Evolutionary conservation across 352 stramenopile species (phyloP), one percentile per base, ranked within the genome.

Genomic region (Phytopythium vexans): DNA sequence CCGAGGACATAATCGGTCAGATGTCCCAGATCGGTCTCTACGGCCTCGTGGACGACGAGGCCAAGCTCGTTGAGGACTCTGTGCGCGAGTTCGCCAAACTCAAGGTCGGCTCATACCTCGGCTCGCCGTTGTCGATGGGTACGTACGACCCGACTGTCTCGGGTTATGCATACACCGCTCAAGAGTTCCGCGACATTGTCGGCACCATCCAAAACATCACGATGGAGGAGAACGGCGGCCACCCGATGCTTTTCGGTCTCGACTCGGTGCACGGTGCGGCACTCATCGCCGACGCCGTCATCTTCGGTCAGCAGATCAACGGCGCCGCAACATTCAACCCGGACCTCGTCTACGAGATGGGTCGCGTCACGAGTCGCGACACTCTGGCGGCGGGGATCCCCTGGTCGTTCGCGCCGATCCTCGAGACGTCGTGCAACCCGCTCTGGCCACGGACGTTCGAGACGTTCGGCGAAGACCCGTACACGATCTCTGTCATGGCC

Each of bases 381-480:
- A 97, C 87, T 0, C 56, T 76, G 21, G 84, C 82, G 6, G 88
- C 77, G 0, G 90, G 87, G 0, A 89, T 97, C 27, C 70, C 72
- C 3, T 97, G 88, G 88, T 50, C 97, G 2, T 97, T 97, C 60
- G 70, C 68, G 15, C 90, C 90, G 1, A 85, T 96, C 16, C 61
- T 86, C 2, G 78, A 89, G 49, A 68, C 97, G 45, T 77, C 77
- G 0, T 78, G 86, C 49, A 85, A 97, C 49, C 82, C 87, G 4
- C 65, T 88, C 21, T 97, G 90, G 89, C 65, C 77, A 32, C 69
- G 90, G 8, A 86, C 92, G 2, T 97, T 88, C 55, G 92, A 98
- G n/a, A n/a, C n/a, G n/a, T n/a, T n/a, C n/a, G n/a, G n/a, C n/a
- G n/a, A n/a, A n/a, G n/a, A n/a, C n/a, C n/a, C n/a, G n/a, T n/a